Evolutionary conservation across 2,329 filamentous ascomycete genomes (phyloP).

Genomic region (Fusarium zealandicum): DNA sequence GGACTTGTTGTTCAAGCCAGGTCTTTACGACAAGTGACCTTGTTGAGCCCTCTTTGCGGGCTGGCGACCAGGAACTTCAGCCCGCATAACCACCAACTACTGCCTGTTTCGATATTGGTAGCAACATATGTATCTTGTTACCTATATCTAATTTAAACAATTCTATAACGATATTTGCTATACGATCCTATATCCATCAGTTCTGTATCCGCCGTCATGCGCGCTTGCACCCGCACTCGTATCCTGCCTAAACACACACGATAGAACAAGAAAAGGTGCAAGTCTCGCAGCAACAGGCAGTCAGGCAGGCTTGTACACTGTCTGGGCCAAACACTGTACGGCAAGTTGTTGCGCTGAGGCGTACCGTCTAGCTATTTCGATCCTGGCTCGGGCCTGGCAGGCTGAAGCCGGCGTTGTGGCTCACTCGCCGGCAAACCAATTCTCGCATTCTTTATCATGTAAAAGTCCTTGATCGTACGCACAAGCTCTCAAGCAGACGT

Average conservation of each 20-base stretch:
- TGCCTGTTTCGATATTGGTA: too few relatives aligned
- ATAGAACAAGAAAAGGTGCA: constrained; percentile 2
- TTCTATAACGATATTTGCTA: too few relatives aligned
- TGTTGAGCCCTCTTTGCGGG: too few relatives aligned
- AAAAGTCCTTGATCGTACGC: not conserved
- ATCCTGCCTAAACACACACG: constrained; percentile 20
- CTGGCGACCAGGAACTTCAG: too few relatives aligned
- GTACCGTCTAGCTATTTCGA: constrained; percentile 15
- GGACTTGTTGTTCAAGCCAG: too few relatives aligned
- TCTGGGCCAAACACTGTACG: constrained; percentile 25
- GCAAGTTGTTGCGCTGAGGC: constrained; percentile 21
- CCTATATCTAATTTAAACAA: too few relatives aligned
- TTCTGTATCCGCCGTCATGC: too few relatives aligned
- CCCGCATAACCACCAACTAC: too few relatives aligned
- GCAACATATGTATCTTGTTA: too few relatives aligned
- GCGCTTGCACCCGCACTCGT: too few relatives aligned
- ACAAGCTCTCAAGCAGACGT: not conserved
- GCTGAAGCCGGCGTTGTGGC: constrained; percentile 19
- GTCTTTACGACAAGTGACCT: too few relatives aligned
- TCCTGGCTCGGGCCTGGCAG: constrained; percentile 1
- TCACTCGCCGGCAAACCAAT: constrained; percentile 1
- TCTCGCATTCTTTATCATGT: not conserved
- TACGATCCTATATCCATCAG: too few relatives aligned
- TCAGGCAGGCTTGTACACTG: constrained; percentile 1
- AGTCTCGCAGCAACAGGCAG: constrained; percentile 13